phyloP scores from a whole-genome alignment of 1,139 yeast genomes.

The Taphrina sp. region DNA sequence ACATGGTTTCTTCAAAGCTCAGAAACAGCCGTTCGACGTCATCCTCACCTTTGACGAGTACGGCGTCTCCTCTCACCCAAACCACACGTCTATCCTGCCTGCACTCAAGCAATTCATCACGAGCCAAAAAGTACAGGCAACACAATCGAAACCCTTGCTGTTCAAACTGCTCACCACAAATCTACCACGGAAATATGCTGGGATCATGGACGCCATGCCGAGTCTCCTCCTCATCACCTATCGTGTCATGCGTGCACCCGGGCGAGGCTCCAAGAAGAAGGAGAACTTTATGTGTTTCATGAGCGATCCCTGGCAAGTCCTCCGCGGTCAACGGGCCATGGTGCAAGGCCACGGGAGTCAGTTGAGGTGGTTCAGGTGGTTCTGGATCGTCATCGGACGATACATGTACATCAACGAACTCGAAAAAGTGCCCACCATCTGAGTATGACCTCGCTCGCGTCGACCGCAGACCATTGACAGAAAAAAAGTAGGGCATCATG shows the following conservation, averaged over 20 bases:
- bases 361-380: slow-evolving; percentile 93
- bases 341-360: slow-evolving; percentile 79
- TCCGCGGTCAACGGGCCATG: slow-evolving; percentile 72
- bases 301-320: slow-evolving; percentile 58
- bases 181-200: slow-evolving; percentile 45
- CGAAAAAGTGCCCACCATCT: neutral
- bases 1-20: neutral
- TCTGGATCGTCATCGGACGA: slow-evolving; percentile 77
- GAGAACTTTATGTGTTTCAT: slow-evolving; percentile 43
- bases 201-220: slow-evolving; percentile 42
- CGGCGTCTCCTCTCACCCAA: slow-evolving; percentile 85
- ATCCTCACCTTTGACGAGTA: slow-evolving; percentile 74
- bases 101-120: slow-evolving; percentile 32
- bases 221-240: slow-evolving; percentile 37
- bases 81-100: slow-evolving; percentile 58
- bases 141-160: slow-evolving; percentile 31
- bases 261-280: slow-evolving; percentile 18
- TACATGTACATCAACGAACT: slow-evolving; percentile 72
- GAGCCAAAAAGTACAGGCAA: slow-evolving; percentile 39
- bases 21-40: slow-evolving; percentile 17
- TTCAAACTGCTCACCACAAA: slow-evolving; percentile 47
- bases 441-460: no score
- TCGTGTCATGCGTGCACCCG: slow-evolving; percentile 20
- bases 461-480: no score
- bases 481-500: no score